Evolutionary conservation across 495 filamentous ascomycete species (phyloP).

Genomic region (Massariosphaeria phaeospora): DNA sequence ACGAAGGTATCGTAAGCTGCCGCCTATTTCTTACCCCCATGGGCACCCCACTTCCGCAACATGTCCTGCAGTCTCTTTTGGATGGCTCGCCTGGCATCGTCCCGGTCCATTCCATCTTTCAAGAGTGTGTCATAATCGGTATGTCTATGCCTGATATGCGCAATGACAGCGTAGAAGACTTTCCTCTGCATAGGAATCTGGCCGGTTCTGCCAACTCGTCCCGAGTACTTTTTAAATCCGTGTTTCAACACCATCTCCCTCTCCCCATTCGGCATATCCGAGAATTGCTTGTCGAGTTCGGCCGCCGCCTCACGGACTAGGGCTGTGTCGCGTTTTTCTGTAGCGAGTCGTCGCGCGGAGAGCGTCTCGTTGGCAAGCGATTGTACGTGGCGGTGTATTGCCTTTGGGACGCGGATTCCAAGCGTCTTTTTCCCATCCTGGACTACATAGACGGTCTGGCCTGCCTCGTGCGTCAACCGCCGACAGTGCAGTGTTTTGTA

Average conservation of each 20-base stretch:
- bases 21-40: conserved; percentile 11
- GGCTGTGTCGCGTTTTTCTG: conserved; percentile 42
- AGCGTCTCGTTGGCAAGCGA: conserved; percentile 37
- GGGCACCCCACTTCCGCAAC: conserved; percentile 37
- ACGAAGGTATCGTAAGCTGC: not conserved
- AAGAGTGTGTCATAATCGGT: conserved; percentile 48
- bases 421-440: conserved; percentile 34
- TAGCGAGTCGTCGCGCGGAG: conserved; percentile 9
- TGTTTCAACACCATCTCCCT: conserved; percentile 43
- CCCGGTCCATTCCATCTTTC: conserved; percentile 55
- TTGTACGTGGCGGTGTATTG: conserved; percentile 43
- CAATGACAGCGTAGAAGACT: conserved; percentile 46
- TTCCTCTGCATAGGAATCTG: conserved; percentile 41
- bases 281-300: conserved; percentile 42
- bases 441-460: conserved; percentile 44
- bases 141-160: conserved; percentile 49
- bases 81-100: conserved; percentile 44
- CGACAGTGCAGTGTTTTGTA: conserved; percentile 51
- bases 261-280: conserved; percentile 43
- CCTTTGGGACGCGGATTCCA: conserved; percentile 48
- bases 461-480: conserved; percentile 44
- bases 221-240: conserved; percentile 49
- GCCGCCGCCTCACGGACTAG: conserved; percentile 39
- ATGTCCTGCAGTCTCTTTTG: conserved; percentile 44
- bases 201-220: conserved; percentile 47